Evolutionary conservation across 2,329 filamentous ascomycete genomes (phyloP), one percentile per base, ranked within the genome.

Genomic region (Colletotrichum filicis): DNA sequence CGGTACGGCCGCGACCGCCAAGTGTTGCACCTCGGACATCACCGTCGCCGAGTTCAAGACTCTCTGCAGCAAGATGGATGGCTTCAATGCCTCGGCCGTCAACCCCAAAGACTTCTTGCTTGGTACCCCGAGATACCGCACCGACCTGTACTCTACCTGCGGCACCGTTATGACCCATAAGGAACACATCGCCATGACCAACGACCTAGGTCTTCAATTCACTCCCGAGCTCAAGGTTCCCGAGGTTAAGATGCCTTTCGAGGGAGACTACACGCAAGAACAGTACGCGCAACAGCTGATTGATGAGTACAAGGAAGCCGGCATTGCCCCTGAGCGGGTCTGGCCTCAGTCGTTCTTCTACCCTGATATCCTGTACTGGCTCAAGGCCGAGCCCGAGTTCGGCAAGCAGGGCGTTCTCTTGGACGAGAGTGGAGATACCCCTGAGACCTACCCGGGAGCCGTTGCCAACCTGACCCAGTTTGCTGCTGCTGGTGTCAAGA

Each of bases 41-140:
- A 93, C 92, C 1, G 83, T 92, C 46, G 85, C 85, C 58, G 92
- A 94, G 81, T 93, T 90, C 85, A 89, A 90, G 81, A 84, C 87
- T 5, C 87, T 94, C 5, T 94, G 92, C 82, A 88, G 88, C 77
- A 93, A 93, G 82, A 93, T 93, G 91, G 92, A 94, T 78, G 88
- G 88, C 62, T 88, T 82, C 78, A 91, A 92, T 77, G 80, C 85
- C 75, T 86, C 83, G 58, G 92, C 90, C 42, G 87, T 87, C 24
- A 93, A 87, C 1, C 83, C 89, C 0, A 80, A 84, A 49, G 87
- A 89, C 75, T 92, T 87, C 82, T 87, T 90, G 71, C 82, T 85
- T 76, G 89, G 90, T 68, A 92, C 90, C 0, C 87, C 90, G 0
- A 82, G 81, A 75, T 93, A 88, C 87, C 87, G 91, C 55, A 93